A percentile compares a stretch with the other conserved stretches of the same genome.
Conservation (phyloP, 2,329 filamentous ascomycete species). For the Calonectria pteridis region DNA sequence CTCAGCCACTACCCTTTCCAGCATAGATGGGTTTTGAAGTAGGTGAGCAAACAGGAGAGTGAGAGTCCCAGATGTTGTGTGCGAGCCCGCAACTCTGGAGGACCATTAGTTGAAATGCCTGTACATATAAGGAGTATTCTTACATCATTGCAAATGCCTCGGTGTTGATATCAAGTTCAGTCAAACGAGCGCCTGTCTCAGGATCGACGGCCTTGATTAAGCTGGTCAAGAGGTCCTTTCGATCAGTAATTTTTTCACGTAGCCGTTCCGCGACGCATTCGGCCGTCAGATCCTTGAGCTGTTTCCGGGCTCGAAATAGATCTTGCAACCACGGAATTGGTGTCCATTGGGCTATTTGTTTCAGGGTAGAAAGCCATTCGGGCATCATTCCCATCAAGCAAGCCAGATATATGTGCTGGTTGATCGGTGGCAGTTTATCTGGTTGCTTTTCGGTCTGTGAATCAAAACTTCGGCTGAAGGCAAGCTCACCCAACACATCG, state of each 20-base stretch:
- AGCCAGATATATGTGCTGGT: constrained; percentile 13
- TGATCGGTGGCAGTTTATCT: constrained; percentile 1
- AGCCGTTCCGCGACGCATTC: constrained; percentile 12
- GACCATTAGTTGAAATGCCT: neutral
- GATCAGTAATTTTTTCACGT: neutral
- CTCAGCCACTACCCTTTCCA: neutral
- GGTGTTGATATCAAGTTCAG: constrained; percentile 13
- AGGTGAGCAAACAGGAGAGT: constrained; percentile 12
- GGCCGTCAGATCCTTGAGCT: constrained; percentile 11
- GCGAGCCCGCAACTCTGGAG: constrained; percentile 15
- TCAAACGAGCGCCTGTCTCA: neutral
- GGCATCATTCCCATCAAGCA: constrained; percentile 21
- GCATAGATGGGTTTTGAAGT: neutral
- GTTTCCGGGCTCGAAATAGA: constrained; percentile 9
- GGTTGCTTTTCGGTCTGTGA: constrained; percentile 2
- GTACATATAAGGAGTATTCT: neutral
- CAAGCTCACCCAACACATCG: constrained; percentile 15
- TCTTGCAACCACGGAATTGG: constrained; percentile 3
- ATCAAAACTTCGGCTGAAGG: constrained; percentile 13
- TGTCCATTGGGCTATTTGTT: neutral
- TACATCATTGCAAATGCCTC: constrained; percentile 21
- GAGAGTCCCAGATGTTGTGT: constrained; percentile 17
- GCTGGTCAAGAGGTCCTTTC: constrained; percentile 16
- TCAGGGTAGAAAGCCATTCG: neutral
- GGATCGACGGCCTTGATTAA: constrained; percentile 22